Base-by-base conservation (phyloP, 2,329 filamentous ascomycete genomes). In the Aspergillus melleus region DNA sequence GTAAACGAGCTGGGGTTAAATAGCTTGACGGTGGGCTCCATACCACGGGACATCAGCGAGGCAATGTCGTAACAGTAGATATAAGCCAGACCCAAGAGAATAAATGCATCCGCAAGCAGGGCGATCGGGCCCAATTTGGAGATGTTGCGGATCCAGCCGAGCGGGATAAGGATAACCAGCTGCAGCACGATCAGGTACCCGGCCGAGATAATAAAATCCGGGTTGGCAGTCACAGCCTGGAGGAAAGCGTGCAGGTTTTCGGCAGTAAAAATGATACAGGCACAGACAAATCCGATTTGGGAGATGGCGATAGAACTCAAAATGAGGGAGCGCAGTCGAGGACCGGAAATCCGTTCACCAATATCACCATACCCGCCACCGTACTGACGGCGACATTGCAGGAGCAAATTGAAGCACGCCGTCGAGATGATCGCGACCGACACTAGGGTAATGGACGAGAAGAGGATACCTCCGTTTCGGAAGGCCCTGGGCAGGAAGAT, bases 1-100 rank as follows among this genome's bases (percentile, higher is more conserved):
- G 93, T 96, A 92, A 95, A 98, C 73, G 92, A 88, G 61, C 88
- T 86, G 32, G 88, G 76, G 80, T 98, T 98, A 83, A 98, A 97
- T 70, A 89, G 84, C 68, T 90, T 86, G 68, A 97, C 93, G 72
- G 96, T 93, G 4, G 91, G 89, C 70, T 91, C 84, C 19, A 96
- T 76, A 6, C 74, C 76, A 11, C 82, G 78, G 57, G 92, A 81
- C 61, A 86, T 86, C 51, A 98, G 87, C 1, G 92, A 96, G 66
- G 90, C 80, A 64, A 98, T 83, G 70, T 97, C 94, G 77, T 91
- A 97, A 80, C 95, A 96, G 74, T 96, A 96, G 30, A 98, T 86
- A 71, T 97, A 97, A 2, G 92, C 85, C 12, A 98, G 84, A 2
- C 94, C 94, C 60, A 96, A 84, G 55, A 96, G 83, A 72, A 98